These are phyloP conservation scores for Populus ilicifolia DNA, from an alignment of 345 rosid genomes.

Conservation along the genomic window DNA sequence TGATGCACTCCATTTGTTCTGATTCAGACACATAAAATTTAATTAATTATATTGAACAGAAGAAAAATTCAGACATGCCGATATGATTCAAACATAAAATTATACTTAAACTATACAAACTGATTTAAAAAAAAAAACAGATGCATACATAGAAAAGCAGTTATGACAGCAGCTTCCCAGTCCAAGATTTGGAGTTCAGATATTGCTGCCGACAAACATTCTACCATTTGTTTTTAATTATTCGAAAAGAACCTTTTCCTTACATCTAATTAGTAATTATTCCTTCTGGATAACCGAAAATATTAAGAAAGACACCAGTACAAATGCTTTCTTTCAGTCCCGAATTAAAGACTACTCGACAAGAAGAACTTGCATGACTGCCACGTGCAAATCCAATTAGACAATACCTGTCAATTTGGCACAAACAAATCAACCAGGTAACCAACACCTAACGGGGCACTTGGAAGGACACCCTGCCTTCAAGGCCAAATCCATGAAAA, in stretches of 20 bases:
- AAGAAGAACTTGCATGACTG: conserved; percentile 16
- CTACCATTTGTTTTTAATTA: background rate
- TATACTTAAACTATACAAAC: too few species aligned
- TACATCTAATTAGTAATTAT: too few species aligned
- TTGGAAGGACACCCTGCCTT: conserved; percentile 4
- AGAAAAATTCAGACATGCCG: too few species aligned
- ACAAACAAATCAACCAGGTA: background rate
- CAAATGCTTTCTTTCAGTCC: background rate
- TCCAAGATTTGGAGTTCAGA: background rate
- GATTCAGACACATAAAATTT: too few species aligned
- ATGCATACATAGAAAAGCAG: background rate
- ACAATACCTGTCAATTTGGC: background rate
- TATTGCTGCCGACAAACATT: background rate
- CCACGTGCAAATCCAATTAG: conserved; percentile 15
- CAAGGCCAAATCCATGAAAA: background rate
- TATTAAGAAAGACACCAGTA: background rate
- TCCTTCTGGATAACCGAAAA: background rate
- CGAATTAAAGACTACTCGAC: background rate
- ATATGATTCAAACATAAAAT: too few species aligned
- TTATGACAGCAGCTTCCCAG: background rate
- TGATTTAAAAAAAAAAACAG: too few species aligned
- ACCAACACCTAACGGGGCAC: conserved; percentile 17
- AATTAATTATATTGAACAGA: too few species aligned
- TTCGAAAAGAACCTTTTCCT: background rate
- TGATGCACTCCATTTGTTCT: too few species aligned